phyloP scores from a whole-genome alignment of 208 protist species.

The Leishmania amazonensis region DNA sequence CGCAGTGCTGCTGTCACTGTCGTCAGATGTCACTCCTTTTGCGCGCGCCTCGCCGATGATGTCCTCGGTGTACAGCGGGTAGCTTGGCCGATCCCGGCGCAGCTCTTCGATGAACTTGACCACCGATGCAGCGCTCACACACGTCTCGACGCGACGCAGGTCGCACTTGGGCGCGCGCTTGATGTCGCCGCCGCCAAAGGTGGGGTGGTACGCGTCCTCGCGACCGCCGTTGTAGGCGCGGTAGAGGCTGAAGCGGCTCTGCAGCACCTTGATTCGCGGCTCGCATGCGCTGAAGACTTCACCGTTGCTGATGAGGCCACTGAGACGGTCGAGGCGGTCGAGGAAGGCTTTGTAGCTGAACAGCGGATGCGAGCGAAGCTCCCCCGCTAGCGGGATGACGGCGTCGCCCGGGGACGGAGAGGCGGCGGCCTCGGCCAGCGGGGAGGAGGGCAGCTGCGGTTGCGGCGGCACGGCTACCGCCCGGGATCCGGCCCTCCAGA shows the following conservation, averaged over 20 bases:
- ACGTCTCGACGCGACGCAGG: conserved; percentile 60
- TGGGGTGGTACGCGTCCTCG: conserved; percentile 65
- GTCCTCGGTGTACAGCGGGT: conserved; percentile 27
- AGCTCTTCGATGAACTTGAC: conserved; percentile 48
- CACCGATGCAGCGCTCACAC: conserved; percentile 48
- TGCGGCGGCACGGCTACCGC: not conserved
- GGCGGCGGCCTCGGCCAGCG: not conserved
- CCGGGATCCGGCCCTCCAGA: not conserved
- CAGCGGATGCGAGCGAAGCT: conserved; percentile 19
- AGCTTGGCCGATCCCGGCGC: conserved; percentile 15
- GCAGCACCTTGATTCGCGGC: conserved; percentile 72
- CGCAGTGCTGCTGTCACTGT: not conserved
- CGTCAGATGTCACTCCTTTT: not conserved
- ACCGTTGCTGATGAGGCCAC: conserved; percentile 36
- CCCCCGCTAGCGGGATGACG: not conserved
- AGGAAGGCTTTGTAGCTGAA: conserved; percentile 59
- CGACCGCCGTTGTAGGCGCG: conserved; percentile 70
- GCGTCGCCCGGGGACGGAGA: not conserved
- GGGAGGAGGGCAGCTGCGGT: not conserved
- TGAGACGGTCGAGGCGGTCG: conserved; percentile 39
- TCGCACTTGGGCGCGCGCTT: conserved; percentile 54
- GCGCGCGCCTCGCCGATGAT: not conserved
- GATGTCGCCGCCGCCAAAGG: conserved; percentile 48
- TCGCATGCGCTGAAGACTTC: conserved; percentile 77
- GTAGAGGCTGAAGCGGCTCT: conserved; percentile 69